These are phyloP conservation scores for Kwoniella shivajii DNA, from an alignment of 1,284 basidiomycete species.

Conservation along the genomic window DNA sequence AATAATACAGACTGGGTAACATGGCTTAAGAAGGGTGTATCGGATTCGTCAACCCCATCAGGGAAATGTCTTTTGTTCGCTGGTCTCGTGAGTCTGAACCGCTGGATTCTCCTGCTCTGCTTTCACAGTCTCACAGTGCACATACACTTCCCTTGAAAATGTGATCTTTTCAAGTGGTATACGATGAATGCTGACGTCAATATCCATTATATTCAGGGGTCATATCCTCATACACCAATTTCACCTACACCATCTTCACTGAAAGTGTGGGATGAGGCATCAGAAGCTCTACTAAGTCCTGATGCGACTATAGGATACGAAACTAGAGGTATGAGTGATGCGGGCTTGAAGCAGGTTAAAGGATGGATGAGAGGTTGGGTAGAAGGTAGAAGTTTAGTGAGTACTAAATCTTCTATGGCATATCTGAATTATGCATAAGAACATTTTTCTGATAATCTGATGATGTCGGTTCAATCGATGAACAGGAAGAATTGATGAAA, in stretches of 20 bases:
- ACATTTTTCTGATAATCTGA: too few species aligned
- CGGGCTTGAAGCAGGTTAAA: constrained; percentile 37
- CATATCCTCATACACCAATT: constrained; percentile 51
- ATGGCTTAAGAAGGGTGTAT: constrained; percentile 36
- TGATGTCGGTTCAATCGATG: not conserved
- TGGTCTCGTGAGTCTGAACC: constrained; percentile 42
- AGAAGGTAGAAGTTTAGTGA: constrained; percentile 46
- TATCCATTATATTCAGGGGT: constrained; percentile 34
- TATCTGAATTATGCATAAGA: too few species aligned
- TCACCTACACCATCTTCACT: constrained; percentile 49
- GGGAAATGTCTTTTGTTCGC: constrained; percentile 48
- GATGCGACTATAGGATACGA: constrained; percentile 50
- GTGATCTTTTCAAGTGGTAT: too few species aligned
- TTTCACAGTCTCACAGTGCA: too few species aligned
- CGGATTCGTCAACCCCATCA: not conserved
- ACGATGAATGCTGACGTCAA: not conserved
- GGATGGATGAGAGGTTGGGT: constrained; percentile 53
- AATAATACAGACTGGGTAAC: constrained; percentile 43
- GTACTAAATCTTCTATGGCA: constrained; percentile 5
- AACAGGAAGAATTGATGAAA: constrained; percentile 51
- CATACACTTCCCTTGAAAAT: too few species aligned
- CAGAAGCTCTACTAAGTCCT: constrained; percentile 46
- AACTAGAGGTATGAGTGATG: constrained; percentile 43
- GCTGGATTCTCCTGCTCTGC: too few species aligned
- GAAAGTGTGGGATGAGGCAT: constrained; percentile 50